These are phyloP conservation scores for Arxiozyma heterogenica DNA, from an alignment of 1,139 yeast genomes.

Conservation along the genomic window DNA sequence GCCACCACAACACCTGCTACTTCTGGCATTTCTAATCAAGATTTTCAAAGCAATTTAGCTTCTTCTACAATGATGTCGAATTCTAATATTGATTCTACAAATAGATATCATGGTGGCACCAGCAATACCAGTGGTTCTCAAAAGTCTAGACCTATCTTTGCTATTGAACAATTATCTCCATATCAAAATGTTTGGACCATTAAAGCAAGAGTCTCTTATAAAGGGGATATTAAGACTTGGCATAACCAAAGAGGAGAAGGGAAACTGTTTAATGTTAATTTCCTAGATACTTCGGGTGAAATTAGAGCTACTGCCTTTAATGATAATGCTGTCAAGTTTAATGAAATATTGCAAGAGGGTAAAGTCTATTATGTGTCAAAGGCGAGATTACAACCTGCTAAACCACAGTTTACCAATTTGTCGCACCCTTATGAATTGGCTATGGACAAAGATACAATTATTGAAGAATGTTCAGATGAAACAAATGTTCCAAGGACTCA, in stretches of 20 bases:
- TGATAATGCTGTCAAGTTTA: constrained; percentile 72
- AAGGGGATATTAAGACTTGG: constrained; percentile 85
- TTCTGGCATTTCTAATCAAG: constrained; percentile 5
- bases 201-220: constrained; percentile 81
- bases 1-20: constrained; percentile 7
- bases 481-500: constrained; percentile 67
- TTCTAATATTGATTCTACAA: neutral
- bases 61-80: neutral
- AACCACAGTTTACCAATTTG: constrained; percentile 76
- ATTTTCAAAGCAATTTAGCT: neutral
- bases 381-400: constrained; percentile 74
- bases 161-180: constrained; percentile 85
- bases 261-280: constrained; percentile 75
- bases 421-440: constrained; percentile 82
- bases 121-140: constrained; percentile 15
- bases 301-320: constrained; percentile 93
- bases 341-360: constrained; percentile 74
- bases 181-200: constrained; percentile 87
- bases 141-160: constrained; percentile 40
- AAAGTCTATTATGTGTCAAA: constrained; percentile 78
- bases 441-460: constrained; percentile 68
- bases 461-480: constrained; percentile 63
- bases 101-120: neutral
- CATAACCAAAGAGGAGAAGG: constrained; percentile 83
- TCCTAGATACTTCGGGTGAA: constrained; percentile 92